Conservation (phyloP, 306 rosid species). For the Vicia villosa region DNA sequence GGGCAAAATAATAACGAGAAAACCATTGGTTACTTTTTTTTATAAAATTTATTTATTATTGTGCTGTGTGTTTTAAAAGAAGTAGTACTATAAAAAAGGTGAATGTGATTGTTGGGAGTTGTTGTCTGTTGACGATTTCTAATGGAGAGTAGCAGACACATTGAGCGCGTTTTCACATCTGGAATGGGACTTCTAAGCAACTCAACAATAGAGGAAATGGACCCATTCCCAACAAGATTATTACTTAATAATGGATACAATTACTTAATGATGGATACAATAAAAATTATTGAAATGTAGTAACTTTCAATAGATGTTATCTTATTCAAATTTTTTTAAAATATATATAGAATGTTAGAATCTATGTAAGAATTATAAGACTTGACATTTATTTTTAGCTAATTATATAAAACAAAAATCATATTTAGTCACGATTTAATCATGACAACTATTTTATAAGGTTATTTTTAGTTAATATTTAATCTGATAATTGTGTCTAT, state of each 20-base stretch:
- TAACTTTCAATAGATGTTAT: background rate
- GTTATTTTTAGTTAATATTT: too few relatives aligned
- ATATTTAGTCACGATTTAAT: too few relatives aligned
- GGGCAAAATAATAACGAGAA: constrained; percentile 17
- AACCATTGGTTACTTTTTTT: constrained; percentile 20
- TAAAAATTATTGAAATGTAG: background rate
- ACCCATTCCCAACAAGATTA: constrained; percentile 44
- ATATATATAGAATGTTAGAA: too few relatives aligned
- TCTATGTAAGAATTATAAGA: too few relatives aligned
- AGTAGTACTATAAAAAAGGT: constrained; percentile 11
- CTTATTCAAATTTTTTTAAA: background rate
- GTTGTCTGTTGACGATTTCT: constrained; percentile 38
- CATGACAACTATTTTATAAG: too few relatives aligned
- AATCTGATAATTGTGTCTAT: too few relatives aligned
- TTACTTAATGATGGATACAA: constrained; percentile 19
- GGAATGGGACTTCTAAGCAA: constrained; percentile 42
- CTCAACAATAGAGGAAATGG: constrained; percentile 36
- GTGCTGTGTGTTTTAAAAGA: background rate
- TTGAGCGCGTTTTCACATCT: constrained; percentile 34
- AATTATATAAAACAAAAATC: too few relatives aligned
- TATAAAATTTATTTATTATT: background rate
- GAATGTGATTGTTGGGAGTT: constrained; percentile 40
- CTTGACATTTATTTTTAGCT: too few relatives aligned
- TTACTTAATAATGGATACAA: constrained; percentile 33
- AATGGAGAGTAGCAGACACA: constrained; percentile 27